Percentiles rank a stretch among this genome's conserved stretches.
Evolutionary conservation across 768 basidiomycete species (phyloP).

Genomic region (Pulveroboletus sp.): DNA sequence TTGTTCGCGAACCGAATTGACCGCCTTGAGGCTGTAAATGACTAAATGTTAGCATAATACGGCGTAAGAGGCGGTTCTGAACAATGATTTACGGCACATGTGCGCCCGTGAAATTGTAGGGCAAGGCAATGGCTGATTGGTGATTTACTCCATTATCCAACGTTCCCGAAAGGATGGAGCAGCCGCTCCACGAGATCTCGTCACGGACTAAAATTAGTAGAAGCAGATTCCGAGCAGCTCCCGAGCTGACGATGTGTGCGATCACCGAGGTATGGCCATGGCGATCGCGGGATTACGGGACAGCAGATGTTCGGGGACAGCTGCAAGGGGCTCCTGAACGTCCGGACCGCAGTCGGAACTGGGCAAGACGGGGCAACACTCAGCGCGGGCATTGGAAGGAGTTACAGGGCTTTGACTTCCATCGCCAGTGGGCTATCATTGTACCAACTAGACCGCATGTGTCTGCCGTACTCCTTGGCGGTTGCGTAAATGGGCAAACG

Average conservation of each 20-base stretch:
- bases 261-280: background rate
- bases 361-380: background rate
- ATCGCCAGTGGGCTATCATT: background rate
- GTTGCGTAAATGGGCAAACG: background rate
- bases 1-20: background rate
- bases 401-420: background rate
- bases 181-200: background rate
- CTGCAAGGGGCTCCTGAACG: background rate
- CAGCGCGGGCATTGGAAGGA: slow-evolving; percentile 5
- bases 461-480: slow-evolving; percentile 3
- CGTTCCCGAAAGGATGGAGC: background rate
- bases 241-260: background rate
- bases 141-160: background rate
- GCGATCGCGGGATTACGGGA: background rate
- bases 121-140: background rate
- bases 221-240: background rate
- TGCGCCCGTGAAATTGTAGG: background rate
- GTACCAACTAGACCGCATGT: background rate
- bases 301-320: background rate
- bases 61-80: background rate
- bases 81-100: background rate
- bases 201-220: background rate
- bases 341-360: too few species aligned
- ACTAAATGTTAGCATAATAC: slow-evolving; percentile 6
- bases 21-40: slow-evolving; percentile 5